Evolutionary conservation across 2,329 filamentous ascomycete species (phyloP).

Genomic region (Diaporthe vaccinii): DNA sequence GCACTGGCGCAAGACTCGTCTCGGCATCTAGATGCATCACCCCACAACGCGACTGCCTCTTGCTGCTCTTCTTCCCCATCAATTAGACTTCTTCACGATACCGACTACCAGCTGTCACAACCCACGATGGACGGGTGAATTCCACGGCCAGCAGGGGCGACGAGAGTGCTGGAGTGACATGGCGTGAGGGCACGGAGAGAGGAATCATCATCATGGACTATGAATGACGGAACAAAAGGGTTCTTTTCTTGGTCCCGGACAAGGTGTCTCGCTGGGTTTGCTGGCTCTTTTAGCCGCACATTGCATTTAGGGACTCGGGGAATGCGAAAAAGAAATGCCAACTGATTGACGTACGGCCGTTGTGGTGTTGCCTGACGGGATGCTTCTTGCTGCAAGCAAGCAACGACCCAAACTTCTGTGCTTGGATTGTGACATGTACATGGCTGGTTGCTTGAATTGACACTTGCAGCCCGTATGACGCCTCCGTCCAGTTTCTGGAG

Average conservation of each 20-base stretch:
- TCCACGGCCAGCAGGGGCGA: slow-evolving; percentile 32
- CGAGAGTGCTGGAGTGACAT: slow-evolving; percentile 27
- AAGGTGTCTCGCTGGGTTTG: slow-evolving; percentile 41
- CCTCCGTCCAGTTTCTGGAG: too few species aligned
- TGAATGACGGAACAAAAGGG: slow-evolving; percentile 38
- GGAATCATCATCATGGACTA: slow-evolving; percentile 38
- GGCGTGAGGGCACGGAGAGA: slow-evolving; percentile 31
- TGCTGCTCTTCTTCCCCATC: slow-evolving; percentile 45
- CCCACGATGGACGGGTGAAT: slow-evolving; percentile 35
- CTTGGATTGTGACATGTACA: background rate
- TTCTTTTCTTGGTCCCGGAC: slow-evolving; percentile 36
- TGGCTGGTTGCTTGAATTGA: too few species aligned
- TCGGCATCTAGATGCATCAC: slow-evolving; percentile 89
- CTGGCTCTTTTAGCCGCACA: slow-evolving; percentile 36
- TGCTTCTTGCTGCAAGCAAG: too few species aligned
- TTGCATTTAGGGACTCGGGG: slow-evolving; percentile 42
- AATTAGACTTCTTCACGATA: slow-evolving; percentile 35
- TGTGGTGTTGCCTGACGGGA: too few species aligned
- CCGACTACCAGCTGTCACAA: slow-evolving; percentile 43
- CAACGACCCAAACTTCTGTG: background rate
- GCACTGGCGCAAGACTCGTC: slow-evolving; percentile 99
- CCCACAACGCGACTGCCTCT: slow-evolving; percentile 47
- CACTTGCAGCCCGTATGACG: background rate
- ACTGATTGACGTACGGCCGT: slow-evolving; percentile 31
- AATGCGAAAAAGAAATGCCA: slow-evolving; percentile 40